Percentiles rank a stretch among this genome's conserved stretches.
phyloP scores from a whole-genome alignment of 495 filamentous ascomycete genomes.

The Aspergillus sclerotiicarbonarius region DNA sequence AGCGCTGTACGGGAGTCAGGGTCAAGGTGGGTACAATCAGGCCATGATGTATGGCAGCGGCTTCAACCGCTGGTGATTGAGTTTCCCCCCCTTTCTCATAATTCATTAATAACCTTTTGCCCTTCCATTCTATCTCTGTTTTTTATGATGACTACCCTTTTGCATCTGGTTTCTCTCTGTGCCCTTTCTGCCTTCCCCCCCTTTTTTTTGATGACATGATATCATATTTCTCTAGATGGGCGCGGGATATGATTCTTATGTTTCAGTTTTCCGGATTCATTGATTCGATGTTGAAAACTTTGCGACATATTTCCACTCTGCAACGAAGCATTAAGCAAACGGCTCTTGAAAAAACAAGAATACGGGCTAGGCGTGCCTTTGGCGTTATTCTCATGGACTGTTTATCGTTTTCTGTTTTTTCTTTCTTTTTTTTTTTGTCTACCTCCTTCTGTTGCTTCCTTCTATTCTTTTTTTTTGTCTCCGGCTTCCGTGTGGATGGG shows the following conservation, averaged over 20 bases:
- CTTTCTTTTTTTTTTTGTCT: constrained; percentile 11
- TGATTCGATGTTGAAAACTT: constrained; percentile 29
- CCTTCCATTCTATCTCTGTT: constrained; percentile 15
- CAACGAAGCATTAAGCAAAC: constrained; percentile 35
- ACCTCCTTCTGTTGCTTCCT: constrained; percentile 18
- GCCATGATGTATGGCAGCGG: constrained; percentile 80
- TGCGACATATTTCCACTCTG: constrained; percentile 28
- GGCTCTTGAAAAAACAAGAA: constrained; percentile 32
- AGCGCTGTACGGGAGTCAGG: constrained; percentile 84
- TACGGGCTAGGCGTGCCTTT: constrained; percentile 33
- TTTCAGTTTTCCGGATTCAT: constrained; percentile 24
- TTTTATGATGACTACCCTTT: constrained; percentile 24
- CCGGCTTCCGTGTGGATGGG: constrained; percentile 16
- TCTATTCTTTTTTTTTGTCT: constrained; percentile 25
- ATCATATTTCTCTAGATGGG: constrained; percentile 31
- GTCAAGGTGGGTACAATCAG: constrained; percentile 97
- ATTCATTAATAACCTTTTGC: constrained; percentile 15
- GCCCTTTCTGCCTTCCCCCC: constrained; percentile 8
- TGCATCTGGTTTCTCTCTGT: constrained; percentile 20
- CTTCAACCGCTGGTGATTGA: constrained; percentile 69
- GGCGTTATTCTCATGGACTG: constrained; percentile 34
- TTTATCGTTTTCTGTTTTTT: constrained; percentile 18
- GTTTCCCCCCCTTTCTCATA: constrained; percentile 28
- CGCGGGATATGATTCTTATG: constrained; percentile 27
- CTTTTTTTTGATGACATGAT: constrained; percentile 37